A percentile compares a stretch with the other conserved stretches of the same genome.
Evolutionary conservation across 495 filamentous ascomycete genomes (phyloP).

Genomic region (Talaromyces thailandensis): DNA sequence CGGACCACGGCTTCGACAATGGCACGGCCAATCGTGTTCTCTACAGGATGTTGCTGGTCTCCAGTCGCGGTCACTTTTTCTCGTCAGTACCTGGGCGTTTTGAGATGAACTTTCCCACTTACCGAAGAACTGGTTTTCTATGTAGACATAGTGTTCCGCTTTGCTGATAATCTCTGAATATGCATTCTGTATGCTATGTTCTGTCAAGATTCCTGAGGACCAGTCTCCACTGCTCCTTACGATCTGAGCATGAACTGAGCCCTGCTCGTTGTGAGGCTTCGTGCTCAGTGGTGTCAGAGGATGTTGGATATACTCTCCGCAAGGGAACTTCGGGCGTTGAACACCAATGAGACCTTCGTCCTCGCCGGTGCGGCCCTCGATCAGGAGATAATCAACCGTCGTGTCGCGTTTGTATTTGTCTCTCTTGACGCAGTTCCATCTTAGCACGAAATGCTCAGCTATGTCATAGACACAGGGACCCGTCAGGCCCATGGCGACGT

Average conservation of each 20-base stretch:
- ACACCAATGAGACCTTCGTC: constrained; percentile 82
- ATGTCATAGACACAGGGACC: constrained; percentile 91
- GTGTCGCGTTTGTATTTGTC: constrained; percentile 92
- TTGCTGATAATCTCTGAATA: constrained; percentile 77
- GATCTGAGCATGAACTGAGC: constrained; percentile 72
- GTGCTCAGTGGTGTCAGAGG: constrained; percentile 54
- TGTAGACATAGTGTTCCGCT: constrained; percentile 88
- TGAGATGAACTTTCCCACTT: constrained; percentile 9
- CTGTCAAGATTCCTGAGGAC: constrained; percentile 86
- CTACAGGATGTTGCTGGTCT: constrained; percentile 71
- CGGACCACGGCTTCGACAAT: constrained; percentile 84
- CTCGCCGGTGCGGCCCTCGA: constrained; percentile 70
- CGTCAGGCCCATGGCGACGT: constrained; percentile 82
- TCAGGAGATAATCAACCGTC: constrained; percentile 70
- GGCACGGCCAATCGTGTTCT: constrained; percentile 76
- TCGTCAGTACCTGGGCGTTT: neutral
- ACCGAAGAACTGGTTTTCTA: constrained; percentile 97
- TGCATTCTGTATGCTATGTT: constrained; percentile 89
- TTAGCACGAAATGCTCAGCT: constrained; percentile 88
- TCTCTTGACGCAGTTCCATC: constrained; percentile 95
- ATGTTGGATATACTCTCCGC: constrained; percentile 79
- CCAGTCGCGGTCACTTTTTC: constrained; percentile 73
- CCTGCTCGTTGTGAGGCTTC: constrained; percentile 48
- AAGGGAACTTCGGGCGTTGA: constrained; percentile 74
- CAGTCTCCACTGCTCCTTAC: constrained; percentile 84